These are phyloP conservation scores for Microcyclosporella mali DNA, from an alignment of 2,329 filamentous ascomycete genomes.

Conservation along the genomic window DNA sequence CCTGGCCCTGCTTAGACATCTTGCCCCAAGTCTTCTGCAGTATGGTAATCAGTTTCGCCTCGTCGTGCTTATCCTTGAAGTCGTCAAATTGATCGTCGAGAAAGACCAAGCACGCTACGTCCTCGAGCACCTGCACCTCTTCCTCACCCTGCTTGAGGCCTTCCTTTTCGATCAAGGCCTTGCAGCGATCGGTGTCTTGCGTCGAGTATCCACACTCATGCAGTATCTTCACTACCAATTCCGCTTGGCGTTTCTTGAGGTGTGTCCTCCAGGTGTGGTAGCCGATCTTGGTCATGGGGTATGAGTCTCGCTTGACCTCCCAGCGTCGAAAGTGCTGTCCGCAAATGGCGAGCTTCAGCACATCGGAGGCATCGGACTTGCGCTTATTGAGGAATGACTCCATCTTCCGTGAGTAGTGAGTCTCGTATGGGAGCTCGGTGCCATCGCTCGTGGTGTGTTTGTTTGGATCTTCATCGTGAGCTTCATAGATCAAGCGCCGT, in stretches of 20 bases:
- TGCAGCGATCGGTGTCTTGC: constrained; percentile 57
- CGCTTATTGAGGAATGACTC: constrained; percentile 62
- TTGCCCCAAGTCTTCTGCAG: constrained; percentile 70
- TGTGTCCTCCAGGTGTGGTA: constrained; percentile 75
- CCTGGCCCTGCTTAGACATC: constrained; percentile 59
- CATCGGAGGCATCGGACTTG: constrained; percentile 56
- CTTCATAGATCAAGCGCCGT: constrained; percentile 64
- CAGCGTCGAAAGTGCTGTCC: constrained; percentile 82
- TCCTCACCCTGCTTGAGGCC: constrained; percentile 55
- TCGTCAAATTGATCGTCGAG: constrained; percentile 79
- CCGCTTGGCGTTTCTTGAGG: constrained; percentile 65
- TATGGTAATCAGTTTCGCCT: constrained; percentile 69
- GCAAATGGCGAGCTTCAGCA: constrained; percentile 68
- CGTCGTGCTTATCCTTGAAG: constrained; percentile 67
- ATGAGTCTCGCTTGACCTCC: constrained; percentile 69
- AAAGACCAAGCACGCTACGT: constrained; percentile 82
- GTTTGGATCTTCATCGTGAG: constrained; percentile 63
- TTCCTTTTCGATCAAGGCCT: constrained; percentile 71
- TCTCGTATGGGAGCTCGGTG: constrained; percentile 61
- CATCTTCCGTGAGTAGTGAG: constrained; percentile 77
- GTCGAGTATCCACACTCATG: constrained; percentile 44
- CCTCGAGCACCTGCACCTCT: constrained; percentile 72
- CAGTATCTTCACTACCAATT: constrained; percentile 53
- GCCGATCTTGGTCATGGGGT: constrained; percentile 67
- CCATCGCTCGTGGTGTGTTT: constrained; percentile 42